phyloP scores from a whole-genome alignment of 768 basidiomycete species.

The Pleurotus citrinopileatus region DNA sequence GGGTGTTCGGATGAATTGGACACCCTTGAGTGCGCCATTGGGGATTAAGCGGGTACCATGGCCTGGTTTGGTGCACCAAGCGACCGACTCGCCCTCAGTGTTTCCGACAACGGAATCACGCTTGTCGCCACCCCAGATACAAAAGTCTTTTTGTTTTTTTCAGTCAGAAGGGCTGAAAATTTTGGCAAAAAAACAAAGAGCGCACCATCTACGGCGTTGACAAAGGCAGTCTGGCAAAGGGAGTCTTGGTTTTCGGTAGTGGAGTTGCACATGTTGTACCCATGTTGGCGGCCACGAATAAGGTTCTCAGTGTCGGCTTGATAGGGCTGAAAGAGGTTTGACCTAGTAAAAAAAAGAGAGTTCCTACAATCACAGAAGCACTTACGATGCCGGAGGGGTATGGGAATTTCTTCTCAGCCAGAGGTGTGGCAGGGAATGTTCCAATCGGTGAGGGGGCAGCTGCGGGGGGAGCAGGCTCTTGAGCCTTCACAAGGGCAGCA shows the following conservation, averaged over 20 bases:
- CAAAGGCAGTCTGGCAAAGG: constrained; percentile 50
- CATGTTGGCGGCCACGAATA: constrained; percentile 49
- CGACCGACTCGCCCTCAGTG: constrained; percentile 68
- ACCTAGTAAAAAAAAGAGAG: background rate
- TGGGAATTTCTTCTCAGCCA: constrained; percentile 4
- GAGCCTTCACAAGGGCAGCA: constrained; percentile 3
- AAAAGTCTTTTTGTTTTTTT: constrained; percentile 77
- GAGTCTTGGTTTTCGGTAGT: constrained; percentile 50
- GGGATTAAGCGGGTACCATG: constrained; percentile 76
- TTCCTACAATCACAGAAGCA: background rate
- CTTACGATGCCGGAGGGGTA: constrained; percentile 10
- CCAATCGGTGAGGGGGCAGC: background rate
- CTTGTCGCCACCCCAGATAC: constrained; percentile 58
- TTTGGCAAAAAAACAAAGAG: background rate
- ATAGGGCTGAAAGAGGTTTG: constrained; percentile 8
- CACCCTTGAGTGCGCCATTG: constrained; percentile 56
- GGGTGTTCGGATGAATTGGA: constrained; percentile 60
- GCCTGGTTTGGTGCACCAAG: constrained; percentile 73
- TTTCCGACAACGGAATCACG: constrained; percentile 56
- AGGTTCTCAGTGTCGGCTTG: constrained; percentile 14
- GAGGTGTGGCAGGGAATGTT: constrained; percentile 6
- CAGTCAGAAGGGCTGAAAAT: background rate
- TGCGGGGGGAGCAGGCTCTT: background rate
- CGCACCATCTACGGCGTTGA: constrained; percentile 50
- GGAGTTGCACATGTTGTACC: constrained; percentile 61